These are phyloP conservation scores for Cenchrus americanus DNA, from an alignment of 176 grass and related monocot species.

Conservation along the genomic window DNA sequence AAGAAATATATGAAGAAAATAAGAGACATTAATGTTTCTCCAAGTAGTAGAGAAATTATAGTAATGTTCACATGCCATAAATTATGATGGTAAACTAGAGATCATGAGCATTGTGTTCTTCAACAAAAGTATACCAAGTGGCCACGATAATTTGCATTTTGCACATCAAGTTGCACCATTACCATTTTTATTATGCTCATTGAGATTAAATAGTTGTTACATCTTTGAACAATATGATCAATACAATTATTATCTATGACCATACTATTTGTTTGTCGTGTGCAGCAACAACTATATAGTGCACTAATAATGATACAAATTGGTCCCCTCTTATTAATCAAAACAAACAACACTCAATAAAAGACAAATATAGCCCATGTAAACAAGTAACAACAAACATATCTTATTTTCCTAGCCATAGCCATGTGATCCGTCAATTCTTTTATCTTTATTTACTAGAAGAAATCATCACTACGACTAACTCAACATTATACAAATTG, in stretches of 20 bases:
- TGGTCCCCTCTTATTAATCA: background rate
- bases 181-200: background rate
- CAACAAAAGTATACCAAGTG: background rate
- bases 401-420: background rate
- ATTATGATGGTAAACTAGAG: background rate
- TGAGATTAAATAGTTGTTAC: background rate
- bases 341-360: constrained; percentile 6
- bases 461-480: background rate
- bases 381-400: background rate
- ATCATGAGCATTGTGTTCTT: background rate
- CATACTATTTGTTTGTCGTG: background rate
- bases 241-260: background rate
- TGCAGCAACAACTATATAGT: background rate
- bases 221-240: background rate
- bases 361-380: background rate
- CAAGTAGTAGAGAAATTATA: background rate
- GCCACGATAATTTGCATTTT: background rate
- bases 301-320: background rate
- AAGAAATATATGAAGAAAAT: background rate
- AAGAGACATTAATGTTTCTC: background rate
- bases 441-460: background rate
- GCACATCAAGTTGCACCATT: background rate
- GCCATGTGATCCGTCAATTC: background rate
- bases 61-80: background rate
- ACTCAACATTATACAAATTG: too few species aligned